A percentile compares a stretch with the other conserved stretches of the same genome.
Evolutionary conservation across 352 stramenopile species (phyloP).

Genomic region (Phytophthora crassamura): DNA sequence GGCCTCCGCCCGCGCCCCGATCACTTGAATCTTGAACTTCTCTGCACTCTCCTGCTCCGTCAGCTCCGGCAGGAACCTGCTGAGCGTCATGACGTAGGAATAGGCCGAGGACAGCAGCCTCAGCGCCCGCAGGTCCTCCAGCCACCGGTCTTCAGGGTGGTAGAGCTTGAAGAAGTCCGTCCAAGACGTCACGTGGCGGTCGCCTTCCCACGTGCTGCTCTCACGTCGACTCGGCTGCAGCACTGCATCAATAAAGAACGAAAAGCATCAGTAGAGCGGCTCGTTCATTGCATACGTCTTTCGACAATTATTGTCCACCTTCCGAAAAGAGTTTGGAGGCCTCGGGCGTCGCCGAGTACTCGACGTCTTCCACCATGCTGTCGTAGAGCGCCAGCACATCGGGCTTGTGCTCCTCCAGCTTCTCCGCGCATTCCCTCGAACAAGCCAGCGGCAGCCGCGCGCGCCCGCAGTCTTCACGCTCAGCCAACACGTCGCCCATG

Average conservation of each 20-base stretch:
- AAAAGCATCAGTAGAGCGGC: not conserved
- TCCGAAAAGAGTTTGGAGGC: slow-evolving; percentile 52
- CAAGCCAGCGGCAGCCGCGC: slow-evolving; percentile 57
- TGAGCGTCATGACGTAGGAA: slow-evolving; percentile 76
- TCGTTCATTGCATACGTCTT: slow-evolving; percentile 6
- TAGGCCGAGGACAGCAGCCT: slow-evolving; percentile 72
- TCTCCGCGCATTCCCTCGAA: slow-evolving; percentile 46
- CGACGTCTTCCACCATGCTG: slow-evolving; percentile 50
- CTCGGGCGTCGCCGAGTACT: slow-evolving; percentile 43
- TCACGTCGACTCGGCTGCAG: slow-evolving; percentile 35
- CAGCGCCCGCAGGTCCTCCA: slow-evolving; percentile 42
- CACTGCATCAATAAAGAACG: slow-evolving; percentile 26
- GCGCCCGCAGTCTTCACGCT: slow-evolving; percentile 40
- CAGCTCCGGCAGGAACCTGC: slow-evolving; percentile 43
- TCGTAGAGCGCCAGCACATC: slow-evolving; percentile 50
- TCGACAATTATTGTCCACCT: slow-evolving; percentile 35
- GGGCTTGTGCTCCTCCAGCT: slow-evolving; percentile 26
- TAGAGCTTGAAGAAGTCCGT: slow-evolving; percentile 55
- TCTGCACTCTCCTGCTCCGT: slow-evolving; percentile 6
- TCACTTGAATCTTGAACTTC: slow-evolving; percentile 51
- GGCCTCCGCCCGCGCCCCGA: slow-evolving; percentile 75
- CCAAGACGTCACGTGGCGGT: slow-evolving; percentile 42
- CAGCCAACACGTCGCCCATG: slow-evolving; percentile 29
- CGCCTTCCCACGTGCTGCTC: slow-evolving; percentile 16
- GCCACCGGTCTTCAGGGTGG: slow-evolving; percentile 33